phyloP scores from a whole-genome alignment of 345 rosid genomes.

The Hibiscus syriacus region DNA sequence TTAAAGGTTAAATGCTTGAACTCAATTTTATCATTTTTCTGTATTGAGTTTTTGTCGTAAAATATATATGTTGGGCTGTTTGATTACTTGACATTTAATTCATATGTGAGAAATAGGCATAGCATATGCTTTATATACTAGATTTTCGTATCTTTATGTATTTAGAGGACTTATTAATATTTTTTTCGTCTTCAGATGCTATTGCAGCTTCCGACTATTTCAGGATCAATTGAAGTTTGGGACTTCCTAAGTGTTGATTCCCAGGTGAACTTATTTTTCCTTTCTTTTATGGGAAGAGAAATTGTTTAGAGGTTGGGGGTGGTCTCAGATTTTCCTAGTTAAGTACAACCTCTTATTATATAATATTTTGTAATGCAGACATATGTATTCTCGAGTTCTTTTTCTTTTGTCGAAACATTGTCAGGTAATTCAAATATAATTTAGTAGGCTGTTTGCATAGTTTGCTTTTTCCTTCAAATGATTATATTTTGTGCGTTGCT shows the following conservation, averaged over 20 bases:
- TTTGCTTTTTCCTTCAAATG: constrained; percentile 5
- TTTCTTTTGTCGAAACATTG: constrained; percentile 83
- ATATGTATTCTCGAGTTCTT: constrained; percentile 81
- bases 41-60: not conserved
- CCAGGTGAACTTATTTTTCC: constrained; percentile 44
- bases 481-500: constrained; percentile 1
- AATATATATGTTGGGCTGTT: not conserved
- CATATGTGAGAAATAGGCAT: not conserved
- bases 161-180: constrained; percentile 1
- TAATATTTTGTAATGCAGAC: constrained; percentile 59
- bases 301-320: not conserved
- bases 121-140: not conserved
- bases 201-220: constrained; percentile 79
- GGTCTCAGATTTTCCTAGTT: not conserved
- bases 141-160: not conserved
- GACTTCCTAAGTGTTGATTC: constrained; percentile 98
- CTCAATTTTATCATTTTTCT: not conserved
- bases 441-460: constrained; percentile 4
- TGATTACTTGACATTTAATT: not conserved
- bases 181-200: constrained; percentile 54
- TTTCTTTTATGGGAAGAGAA: not conserved
- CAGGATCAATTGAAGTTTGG: constrained; percentile 99
- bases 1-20: constrained; percentile 56
- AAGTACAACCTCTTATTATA: constrained; percentile 2
- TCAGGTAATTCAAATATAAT: constrained; percentile 47